Percentiles rank a stretch among this genome's conserved stretches.
Evolutionary conservation across 352 stramenopile genomes (phyloP).

Genomic region (Globisporangium uncinulatum): DNA sequence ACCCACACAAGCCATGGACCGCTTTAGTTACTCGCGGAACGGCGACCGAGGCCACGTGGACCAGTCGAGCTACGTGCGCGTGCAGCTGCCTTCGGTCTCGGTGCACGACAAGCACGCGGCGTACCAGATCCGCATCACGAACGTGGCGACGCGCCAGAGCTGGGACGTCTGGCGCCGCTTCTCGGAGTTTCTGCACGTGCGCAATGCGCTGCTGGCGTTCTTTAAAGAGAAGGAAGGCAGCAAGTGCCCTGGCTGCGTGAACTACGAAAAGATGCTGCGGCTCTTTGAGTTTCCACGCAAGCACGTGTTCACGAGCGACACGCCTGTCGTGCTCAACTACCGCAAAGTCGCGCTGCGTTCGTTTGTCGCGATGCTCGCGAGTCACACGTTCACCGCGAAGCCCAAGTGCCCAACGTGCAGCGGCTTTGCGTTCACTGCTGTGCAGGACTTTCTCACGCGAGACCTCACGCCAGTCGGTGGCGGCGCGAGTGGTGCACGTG

Average conservation of each 20-base stretch:
- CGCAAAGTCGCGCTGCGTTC: slow-evolving; percentile 66
- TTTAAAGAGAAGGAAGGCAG: slow-evolving; percentile 40
- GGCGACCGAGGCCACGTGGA: slow-evolving; percentile 52
- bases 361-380: slow-evolving; percentile 69
- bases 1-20: slow-evolving; percentile 18
- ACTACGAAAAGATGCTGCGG: slow-evolving; percentile 77
- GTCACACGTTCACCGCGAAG: slow-evolving; percentile 74
- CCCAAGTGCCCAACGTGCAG: slow-evolving; percentile 80
- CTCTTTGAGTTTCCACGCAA: slow-evolving; percentile 84
- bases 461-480: slow-evolving; percentile 12
- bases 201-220: slow-evolving; percentile 58
- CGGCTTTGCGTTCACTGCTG: slow-evolving; percentile 59
- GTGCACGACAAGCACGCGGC: slow-evolving; percentile 38
- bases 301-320: slow-evolving; percentile 77
- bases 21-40: slow-evolving; percentile 83
- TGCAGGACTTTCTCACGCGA: slow-evolving; percentile 73
- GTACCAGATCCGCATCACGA: slow-evolving; percentile 71
- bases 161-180: slow-evolving; percentile 75
- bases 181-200: slow-evolving; percentile 77
- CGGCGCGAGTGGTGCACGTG: neutral
- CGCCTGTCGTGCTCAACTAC: slow-evolving; percentile 72
- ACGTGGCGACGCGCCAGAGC: slow-evolving; percentile 54
- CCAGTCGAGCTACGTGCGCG: slow-evolving; percentile 64
- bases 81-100: slow-evolving; percentile 48
- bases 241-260: slow-evolving; percentile 77